Evolutionary conservation across 805 yeast species (phyloP).

Genomic region (Geotrichum ghanense): DNA sequence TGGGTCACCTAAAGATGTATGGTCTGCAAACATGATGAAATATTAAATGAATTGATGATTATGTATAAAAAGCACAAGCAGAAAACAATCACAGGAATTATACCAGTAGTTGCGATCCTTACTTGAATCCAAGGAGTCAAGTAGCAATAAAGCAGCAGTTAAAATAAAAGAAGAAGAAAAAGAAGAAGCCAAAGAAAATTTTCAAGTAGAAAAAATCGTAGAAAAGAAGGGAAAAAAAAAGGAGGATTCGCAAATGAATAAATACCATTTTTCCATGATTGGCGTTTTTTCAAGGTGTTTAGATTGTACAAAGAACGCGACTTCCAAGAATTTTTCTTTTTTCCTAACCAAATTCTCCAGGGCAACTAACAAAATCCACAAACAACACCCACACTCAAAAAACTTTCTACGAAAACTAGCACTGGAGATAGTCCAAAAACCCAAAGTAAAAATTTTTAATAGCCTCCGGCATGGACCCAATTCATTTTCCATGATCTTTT

Average conservation of each 20-base stretch:
- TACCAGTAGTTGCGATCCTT: too few relatives aligned
- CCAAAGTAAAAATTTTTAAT: too few relatives aligned
- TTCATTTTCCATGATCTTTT: background rate
- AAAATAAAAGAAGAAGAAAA: background rate
- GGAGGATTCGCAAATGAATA: background rate
- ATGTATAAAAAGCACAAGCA: too few relatives aligned
- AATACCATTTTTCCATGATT: background rate
- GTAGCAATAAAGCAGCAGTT: background rate
- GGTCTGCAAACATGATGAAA: background rate
- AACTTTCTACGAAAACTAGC: too few relatives aligned
- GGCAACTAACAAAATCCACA: slow-evolving; percentile 1
- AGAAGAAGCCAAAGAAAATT: background rate
- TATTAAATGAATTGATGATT: too few relatives aligned
- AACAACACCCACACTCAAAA: background rate
- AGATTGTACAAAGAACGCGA: background rate
- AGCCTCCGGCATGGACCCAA: background rate
- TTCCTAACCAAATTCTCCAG: slow-evolving; percentile 1
- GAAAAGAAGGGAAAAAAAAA: background rate
- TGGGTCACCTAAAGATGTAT: too few relatives aligned
- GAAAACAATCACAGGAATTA: too few relatives aligned
- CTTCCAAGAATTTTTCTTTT: background rate
- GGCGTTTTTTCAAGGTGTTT: background rate
- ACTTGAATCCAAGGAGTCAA: too few relatives aligned
- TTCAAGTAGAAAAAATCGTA: background rate
- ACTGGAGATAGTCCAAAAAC: too few relatives aligned